Evolutionary conservation across 1,284 basidiomycete genomes (phyloP), one percentile per base, ranked within the genome.

Genomic region (Puccinia polysora): DNA sequence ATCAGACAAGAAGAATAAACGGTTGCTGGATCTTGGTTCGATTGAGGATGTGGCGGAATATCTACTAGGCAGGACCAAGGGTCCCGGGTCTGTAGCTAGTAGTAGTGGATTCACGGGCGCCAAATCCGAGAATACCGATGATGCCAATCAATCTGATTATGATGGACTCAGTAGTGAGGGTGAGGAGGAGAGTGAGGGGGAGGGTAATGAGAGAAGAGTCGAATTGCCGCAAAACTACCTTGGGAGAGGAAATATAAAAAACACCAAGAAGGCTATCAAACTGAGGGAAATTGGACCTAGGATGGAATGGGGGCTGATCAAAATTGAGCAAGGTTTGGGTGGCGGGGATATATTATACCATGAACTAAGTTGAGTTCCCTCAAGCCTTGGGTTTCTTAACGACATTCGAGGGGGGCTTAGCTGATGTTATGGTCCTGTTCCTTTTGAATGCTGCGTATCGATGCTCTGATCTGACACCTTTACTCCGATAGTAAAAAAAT

Each of bases 11-110:
- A 74, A 71, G n/a, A 77, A 83, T 0, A 79, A 78, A 64, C 74
- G 75, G 6, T 76, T 90, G 25, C 83, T 94, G 30, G 87, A 98
- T 80, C 85, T 99, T 14, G 87, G 89, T 2, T 88, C 87, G 75
- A 91, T 94, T 76, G 88, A 89, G 78, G 95, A 99, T 79, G 89
- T 99, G 58, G 91, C 94, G 2, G 95, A 98, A 80, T 99, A 97
- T 80, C 82, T 99, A 73, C 83, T 98, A 40, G 83, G 91, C 34
- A 85, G 85, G 75, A 81, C 83, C 50, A 87, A 88, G 8, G 87
- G 88, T 70, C 81, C 83, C 2, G 87, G 85, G 8, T 85, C 86
- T 12, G 78, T 78, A 18, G 62, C 62, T 28, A 64, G 62, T 20
- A 73, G 68, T 76, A 74, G 38, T 89, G 89, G 2, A 2, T 62